Base-by-base conservation (phyloP, 202 grass and related monocot genomes). In the Panicum hallii region DNA sequence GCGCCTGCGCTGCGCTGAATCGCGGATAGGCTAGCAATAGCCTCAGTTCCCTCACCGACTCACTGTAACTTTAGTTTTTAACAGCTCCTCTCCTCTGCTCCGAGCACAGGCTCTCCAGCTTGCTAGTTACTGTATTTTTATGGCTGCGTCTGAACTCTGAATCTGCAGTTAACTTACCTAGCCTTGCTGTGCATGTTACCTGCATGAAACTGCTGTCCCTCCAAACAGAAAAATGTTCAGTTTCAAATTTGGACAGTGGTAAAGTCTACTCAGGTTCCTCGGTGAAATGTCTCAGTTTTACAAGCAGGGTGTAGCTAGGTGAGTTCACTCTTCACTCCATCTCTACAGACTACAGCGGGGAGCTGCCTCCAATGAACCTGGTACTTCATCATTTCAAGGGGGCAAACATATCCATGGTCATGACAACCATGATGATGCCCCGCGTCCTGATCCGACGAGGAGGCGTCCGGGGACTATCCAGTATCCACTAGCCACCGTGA, bases 351-450 rank as follows among this genome's bases (percentile, higher is more conserved):
- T 49, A 12, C 47, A 49, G 47, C 11, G 45, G 15, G 42, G 55
- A 11, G 19, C 34, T 32, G 17, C 5, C 6, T 26, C 43, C 67
- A 62, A 17, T 5, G 45, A 55, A 45, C 11, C 73, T 9, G 72
- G 14, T 22, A 26, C 69, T 32, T 16, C 13, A 30, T 50, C 69
- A 77, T 60, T 26, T 62, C 7, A 61, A 32, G 44, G 20, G 57
- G 43, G 40, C 43, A 34, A 11, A 47, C 46, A 17, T 41, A 22
- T 38, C 22, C 11, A 15, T 10, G 40, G 83, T 85, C 74, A 17
- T 44, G 54, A 2, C 10, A 22, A 52, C 55, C 50, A 86, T 63
- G 54, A 72, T 86, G 56, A 16, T 86, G 83, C 50, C 53, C 10
- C 10, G 19, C 9, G 17, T 42, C 52, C 32, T 72, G 22, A 30